A percentile compares a stretch with the other conserved stretches of the same genome.
phyloP scores from a whole-genome alignment of 2,329 filamentous ascomycete genomes.

The Pseudomassariella vexata region DNA sequence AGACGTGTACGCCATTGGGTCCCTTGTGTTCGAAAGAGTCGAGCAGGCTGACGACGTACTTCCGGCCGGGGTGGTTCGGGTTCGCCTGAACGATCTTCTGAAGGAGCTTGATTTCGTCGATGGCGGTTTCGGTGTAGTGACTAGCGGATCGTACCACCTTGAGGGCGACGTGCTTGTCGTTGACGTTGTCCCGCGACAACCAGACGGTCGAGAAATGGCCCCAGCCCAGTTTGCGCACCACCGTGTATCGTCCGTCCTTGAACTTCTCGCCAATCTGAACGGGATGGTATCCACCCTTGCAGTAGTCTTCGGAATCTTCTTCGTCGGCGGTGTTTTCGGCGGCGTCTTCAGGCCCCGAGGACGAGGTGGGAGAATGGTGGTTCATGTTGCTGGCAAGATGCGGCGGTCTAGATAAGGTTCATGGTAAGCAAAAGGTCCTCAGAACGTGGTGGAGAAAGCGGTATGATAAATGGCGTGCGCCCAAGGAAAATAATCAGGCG shows the following conservation, averaged over 20 bases:
- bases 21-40: slow-evolving; percentile 98
- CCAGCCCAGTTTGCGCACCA: slow-evolving; percentile 95
- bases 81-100: slow-evolving; percentile 96
- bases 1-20: slow-evolving; percentile 92
- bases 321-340: slow-evolving; percentile 94
- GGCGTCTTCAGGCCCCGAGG: slow-evolving; percentile 74
- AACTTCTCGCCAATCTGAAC: slow-evolving; percentile 93
- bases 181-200: slow-evolving; percentile 75
- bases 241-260: slow-evolving; percentile 94
- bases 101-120: slow-evolving; percentile 97
- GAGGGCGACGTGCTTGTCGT: slow-evolving; percentile 89
- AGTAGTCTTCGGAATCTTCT: slow-evolving; percentile 98
- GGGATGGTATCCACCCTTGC: slow-evolving; percentile 97
- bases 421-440: slow-evolving; percentile 21
- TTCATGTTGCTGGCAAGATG: slow-evolving; percentile 54
- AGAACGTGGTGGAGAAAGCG: slow-evolving; percentile 7
- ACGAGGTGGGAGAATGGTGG: slow-evolving; percentile 67
- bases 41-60: slow-evolving; percentile 90
- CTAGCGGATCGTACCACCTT: slow-evolving; percentile 97
- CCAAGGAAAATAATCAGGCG: slow-evolving; percentile 3
- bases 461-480: slow-evolving; percentile 2
- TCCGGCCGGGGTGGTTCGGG: slow-evolving; percentile 85
- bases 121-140: slow-evolving; percentile 97
- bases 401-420: slow-evolving; percentile 38
- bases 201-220: slow-evolving; percentile 98